Evolutionary conservation across 495 filamentous ascomycete species (phyloP).

Genomic region (Annulohypoxylon stygium): DNA sequence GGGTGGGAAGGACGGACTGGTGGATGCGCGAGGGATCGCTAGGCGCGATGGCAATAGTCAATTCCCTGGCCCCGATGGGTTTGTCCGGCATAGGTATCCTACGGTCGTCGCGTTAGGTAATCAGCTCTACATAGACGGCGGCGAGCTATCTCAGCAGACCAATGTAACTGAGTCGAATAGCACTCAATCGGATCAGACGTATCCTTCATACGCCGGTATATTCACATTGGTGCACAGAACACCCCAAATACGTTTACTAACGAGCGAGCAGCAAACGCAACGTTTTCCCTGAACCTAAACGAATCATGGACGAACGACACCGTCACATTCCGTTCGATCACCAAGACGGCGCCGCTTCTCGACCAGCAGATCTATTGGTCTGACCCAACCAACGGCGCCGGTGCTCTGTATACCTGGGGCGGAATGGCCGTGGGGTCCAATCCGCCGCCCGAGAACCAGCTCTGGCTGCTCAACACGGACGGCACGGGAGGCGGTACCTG

Average conservation of each 20-base stretch:
- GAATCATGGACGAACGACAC: slow-evolving; percentile 53
- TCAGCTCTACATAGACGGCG: slow-evolving; percentile 52
- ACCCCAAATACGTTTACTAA: slow-evolving; percentile 18
- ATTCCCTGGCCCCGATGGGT: slow-evolving; percentile 40
- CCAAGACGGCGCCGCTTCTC: slow-evolving; percentile 41
- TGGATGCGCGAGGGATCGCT: slow-evolving; percentile 31
- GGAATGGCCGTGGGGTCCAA: slow-evolving; percentile 42
- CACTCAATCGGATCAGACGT: slow-evolving; percentile 29
- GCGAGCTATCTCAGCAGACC: slow-evolving; percentile 44
- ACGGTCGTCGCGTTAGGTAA: slow-evolving; percentile 46
- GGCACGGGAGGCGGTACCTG: slow-evolving; percentile 54
- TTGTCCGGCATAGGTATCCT: slow-evolving; percentile 47
- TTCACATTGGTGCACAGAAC: neutral
- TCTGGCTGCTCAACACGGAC: slow-evolving; percentile 55
- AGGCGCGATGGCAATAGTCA: slow-evolving; percentile 30
- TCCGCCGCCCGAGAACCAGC: slow-evolving; percentile 36
- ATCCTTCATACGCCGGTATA: slow-evolving; percentile 41
- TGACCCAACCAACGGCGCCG: slow-evolving; percentile 37
- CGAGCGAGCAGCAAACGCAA: slow-evolving; percentile 47
- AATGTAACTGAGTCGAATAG: slow-evolving; percentile 38
- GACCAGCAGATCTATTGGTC: slow-evolving; percentile 51
- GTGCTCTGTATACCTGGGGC: slow-evolving; percentile 55
- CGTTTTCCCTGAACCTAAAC: slow-evolving; percentile 55
- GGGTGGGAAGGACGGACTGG: slow-evolving; percentile 30
- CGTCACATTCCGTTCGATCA: slow-evolving; percentile 46